Evolutionary conservation across 441 rosid genomes (phyloP).

Genomic region (Adansonia madagascariensis): DNA sequence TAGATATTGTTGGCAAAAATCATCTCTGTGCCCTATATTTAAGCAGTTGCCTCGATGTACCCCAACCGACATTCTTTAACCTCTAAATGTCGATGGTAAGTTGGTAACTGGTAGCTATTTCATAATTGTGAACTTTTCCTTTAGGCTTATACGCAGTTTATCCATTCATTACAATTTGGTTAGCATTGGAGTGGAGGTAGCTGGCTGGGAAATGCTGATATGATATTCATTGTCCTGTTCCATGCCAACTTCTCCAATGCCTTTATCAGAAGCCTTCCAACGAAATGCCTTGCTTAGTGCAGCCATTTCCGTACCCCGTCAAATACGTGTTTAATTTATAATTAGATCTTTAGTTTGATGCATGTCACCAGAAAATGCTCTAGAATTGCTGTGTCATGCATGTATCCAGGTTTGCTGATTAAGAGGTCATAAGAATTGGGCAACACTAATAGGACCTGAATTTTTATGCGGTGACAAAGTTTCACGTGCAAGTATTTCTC

Average conservation of each 20-base stretch:
- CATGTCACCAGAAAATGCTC: background rate
- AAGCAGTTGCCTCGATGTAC: background rate
- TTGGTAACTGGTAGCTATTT: background rate
- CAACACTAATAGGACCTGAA: slow-evolving; percentile 5
- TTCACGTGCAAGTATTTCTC: background rate
- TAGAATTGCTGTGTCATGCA: background rate
- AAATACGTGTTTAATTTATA: background rate
- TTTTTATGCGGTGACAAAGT: slow-evolving; percentile 4
- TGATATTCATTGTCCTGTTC: background rate
- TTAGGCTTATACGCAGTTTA: background rate
- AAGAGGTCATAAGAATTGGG: slow-evolving; percentile 14
- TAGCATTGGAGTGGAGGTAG: background rate
- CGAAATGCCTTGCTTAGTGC: background rate
- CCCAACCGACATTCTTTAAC: background rate
- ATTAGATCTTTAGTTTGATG: background rate
- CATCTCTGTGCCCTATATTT: background rate
- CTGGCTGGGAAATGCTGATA: background rate
- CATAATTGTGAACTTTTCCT: background rate
- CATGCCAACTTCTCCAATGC: background rate
- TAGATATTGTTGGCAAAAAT: no score
- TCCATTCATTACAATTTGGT: background rate
- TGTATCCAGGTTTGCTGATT: background rate
- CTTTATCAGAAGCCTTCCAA: background rate
- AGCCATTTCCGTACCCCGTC: background rate
- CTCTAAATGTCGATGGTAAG: background rate